A percentile compares a stretch with the other conserved stretches of the same genome.
Evolutionary conservation across 345 rosid species (phyloP).

Genomic region (Raphanus raphanistrum): DNA sequence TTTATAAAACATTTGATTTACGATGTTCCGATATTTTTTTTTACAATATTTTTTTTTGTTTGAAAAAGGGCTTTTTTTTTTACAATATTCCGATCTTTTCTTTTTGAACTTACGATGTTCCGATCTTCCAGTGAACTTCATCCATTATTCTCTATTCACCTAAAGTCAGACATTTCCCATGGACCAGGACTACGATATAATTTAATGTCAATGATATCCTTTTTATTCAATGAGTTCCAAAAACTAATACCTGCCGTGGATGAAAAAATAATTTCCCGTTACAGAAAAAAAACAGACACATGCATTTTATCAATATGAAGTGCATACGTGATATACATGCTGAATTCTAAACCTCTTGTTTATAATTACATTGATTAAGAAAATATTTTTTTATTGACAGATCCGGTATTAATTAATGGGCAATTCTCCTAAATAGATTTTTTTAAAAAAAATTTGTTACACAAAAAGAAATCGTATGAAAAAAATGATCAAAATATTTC

Average conservation of each 20-base stretch:
- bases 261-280: background rate
- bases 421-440: no score
- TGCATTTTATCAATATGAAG: background rate
- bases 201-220: background rate
- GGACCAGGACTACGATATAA: background rate
- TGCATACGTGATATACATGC: background rate
- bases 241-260: background rate
- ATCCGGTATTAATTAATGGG: no score
- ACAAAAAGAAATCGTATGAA: no score
- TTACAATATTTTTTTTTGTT: no score
- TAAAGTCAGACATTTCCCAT: background rate
- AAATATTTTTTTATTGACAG: background rate
- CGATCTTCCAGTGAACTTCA: background rate
- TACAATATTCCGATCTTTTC: no score
- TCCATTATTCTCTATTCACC: background rate
- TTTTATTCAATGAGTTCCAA: background rate
- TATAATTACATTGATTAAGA: background rate
- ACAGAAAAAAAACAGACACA: background rate
- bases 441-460: no score
- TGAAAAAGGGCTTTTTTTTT: no score
- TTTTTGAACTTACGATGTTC: no score
- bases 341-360: background rate
- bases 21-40: background rate
- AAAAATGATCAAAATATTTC: no score
- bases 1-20: background rate